Percentiles rank a stretch among this genome's conserved stretches.
These are phyloP conservation scores for Stachybotrys elegans DNA, from an alignment of 2,329 filamentous ascomycete genomes.

Conservation along the genomic window DNA sequence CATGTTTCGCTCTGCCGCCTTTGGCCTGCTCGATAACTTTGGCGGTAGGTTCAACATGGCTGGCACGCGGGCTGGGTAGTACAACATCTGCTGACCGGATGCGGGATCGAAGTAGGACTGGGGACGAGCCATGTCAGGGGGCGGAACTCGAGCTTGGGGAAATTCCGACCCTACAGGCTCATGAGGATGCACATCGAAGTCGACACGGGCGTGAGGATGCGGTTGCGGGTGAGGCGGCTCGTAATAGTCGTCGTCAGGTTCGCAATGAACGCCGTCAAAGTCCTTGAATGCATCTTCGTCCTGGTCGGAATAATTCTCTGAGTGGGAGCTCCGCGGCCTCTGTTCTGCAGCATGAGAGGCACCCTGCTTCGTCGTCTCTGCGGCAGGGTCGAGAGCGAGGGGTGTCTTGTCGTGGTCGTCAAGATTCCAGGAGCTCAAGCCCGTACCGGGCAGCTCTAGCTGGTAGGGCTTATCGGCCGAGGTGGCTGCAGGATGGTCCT, in stretches of 20 bases:
- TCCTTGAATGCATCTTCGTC: slow-evolving; percentile 67
- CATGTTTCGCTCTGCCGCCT: slow-evolving; percentile 58
- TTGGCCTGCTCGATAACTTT: slow-evolving; percentile 71
- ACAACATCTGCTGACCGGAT: slow-evolving; percentile 79
- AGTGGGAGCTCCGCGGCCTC: slow-evolving; percentile 42
- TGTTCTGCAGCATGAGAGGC: slow-evolving; percentile 10
- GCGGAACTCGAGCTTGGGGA: slow-evolving; percentile 15
- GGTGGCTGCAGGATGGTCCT: not conserved
- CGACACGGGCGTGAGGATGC: too few relatives aligned
- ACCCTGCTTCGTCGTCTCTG: slow-evolving; percentile 7
- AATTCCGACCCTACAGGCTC: slow-evolving; percentile 9
- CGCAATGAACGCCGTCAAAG: slow-evolving; percentile 76
- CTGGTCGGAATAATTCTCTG: slow-evolving; percentile 59
- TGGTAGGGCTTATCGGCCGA: slow-evolving; percentile 2
- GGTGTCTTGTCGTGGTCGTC: not conserved
- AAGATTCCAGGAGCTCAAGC: not conserved
- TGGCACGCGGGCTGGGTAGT: slow-evolving; percentile 91
- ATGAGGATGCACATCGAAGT: too few relatives aligned
- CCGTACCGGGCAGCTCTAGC: not conserved
- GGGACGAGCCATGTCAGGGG: slow-evolving; percentile 31
- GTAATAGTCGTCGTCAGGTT: slow-evolving; percentile 26
- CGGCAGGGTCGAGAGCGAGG: slow-evolving; percentile 4
- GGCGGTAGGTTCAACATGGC: slow-evolving; percentile 90
- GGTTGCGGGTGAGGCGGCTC: slow-evolving; percentile 15
- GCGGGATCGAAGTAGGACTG: slow-evolving; percentile 58